Base-by-base conservation (phyloP, 176 grass and related monocot species). In the Aegilops umbellulata region DNA sequence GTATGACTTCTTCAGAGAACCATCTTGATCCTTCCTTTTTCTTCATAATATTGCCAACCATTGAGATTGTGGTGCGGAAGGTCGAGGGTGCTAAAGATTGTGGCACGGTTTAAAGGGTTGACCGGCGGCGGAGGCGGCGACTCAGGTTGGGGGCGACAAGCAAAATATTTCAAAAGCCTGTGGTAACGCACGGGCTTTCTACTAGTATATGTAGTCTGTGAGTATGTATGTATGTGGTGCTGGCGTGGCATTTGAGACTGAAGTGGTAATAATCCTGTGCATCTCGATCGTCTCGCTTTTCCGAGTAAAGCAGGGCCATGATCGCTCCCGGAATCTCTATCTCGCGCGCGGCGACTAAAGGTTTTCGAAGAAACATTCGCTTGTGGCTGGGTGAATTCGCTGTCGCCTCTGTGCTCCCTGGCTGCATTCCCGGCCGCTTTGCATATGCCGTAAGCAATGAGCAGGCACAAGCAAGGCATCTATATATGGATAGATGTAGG, bases 281-380 rank as follows among this genome's bases (percentile, higher is more conserved):
- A 82, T 85, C 90, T 82, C 61, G 31, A 35, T 82, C 34, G 31
- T 23, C 86, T 89, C 5, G 75, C 80, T 90, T 90, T 90, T 82
- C 64, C 30, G 29, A 89, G 36, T 82, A 92, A 91, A 91, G 86
- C 44, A 79, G 74, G 34, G 79, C 74, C 78, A 88, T 90, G 88
- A 92, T 92, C 90, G 83, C 58, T 82, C 60, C 75, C 65, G 34
- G 94, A 94, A 97, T 94, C 89, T 94, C 72, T 94, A 87, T 94
- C 89, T 94, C 57, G 57, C 8, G 57, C 72, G 72, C 72, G 72
- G 72, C 86, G 78, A 73, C 84, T 87, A 67, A 49, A 72, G 80
- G 55, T 86, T 75, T 75, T 75, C 15, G 42, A 51, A 23, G 80
- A 83, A 87, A 80, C 75, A 87, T 80, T 87, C 89, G 58, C 23